Percentiles rank a stretch among this genome's conserved stretches.
phyloP scores from a whole-genome alignment of 768 basidiomycete genomes.

The Russula foetens region DNA sequence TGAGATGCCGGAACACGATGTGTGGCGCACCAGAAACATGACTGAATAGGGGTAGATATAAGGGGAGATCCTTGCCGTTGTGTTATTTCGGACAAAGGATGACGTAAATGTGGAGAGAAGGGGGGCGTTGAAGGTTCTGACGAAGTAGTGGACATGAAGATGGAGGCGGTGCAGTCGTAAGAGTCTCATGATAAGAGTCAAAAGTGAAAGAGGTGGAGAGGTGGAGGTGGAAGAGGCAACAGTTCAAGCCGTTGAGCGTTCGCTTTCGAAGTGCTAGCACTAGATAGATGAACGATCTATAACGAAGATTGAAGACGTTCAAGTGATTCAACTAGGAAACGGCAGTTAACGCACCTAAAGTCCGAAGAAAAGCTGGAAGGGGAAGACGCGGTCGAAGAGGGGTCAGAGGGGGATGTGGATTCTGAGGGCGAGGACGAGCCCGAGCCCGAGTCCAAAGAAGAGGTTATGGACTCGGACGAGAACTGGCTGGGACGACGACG shows the following conservation, averaged over 20 bases:
- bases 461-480: too few relatives aligned
- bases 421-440: not conserved
- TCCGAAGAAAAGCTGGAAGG: not conserved
- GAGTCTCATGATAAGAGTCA: not conserved
- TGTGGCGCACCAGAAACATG: not conserved
- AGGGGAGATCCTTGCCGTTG: conserved; percentile 11
- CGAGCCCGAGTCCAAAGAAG: too few relatives aligned
- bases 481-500: too few relatives aligned
- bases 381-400: not conserved
- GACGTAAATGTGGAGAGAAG: conserved; percentile 10
- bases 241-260: not conserved
- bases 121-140: not conserved
- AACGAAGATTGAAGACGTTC: not conserved
- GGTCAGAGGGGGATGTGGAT: not conserved
- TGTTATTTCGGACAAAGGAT: conserved; percentile 5
- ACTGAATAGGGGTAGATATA: not conserved
- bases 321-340: not conserved
- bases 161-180: not conserved
- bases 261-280: not conserved
- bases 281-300: not conserved
- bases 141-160: not conserved
- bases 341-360: not conserved
- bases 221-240: too few relatives aligned
- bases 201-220: not conserved
- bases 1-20: not conserved